These are phyloP conservation scores for Penicillium verhagenii DNA, from an alignment of 495 filamentous ascomycete genomes.

Conservation along the genomic window DNA sequence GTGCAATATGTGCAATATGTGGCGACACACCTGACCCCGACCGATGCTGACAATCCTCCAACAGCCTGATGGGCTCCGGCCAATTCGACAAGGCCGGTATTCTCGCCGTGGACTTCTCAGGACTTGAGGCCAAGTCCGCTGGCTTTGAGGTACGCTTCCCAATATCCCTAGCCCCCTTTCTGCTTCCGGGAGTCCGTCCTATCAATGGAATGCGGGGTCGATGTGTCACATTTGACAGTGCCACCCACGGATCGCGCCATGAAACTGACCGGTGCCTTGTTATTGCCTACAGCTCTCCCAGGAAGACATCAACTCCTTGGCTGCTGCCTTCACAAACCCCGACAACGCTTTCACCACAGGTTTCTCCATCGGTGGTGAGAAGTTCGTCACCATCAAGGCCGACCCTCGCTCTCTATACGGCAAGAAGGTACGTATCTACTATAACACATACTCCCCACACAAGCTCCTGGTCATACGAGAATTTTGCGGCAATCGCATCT, in stretches of 20 bases:
- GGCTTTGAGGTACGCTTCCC: constrained; percentile 62
- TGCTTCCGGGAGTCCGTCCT: constrained; percentile 5
- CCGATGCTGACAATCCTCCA: constrained; percentile 16
- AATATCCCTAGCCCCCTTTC: neutral
- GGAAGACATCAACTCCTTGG: constrained; percentile 38
- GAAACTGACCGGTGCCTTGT: neutral
- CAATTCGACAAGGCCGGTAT: constrained; percentile 89
- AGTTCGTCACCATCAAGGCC: constrained; percentile 69
- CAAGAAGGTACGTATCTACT: constrained; percentile 67
- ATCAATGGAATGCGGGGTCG: constrained; percentile 7
- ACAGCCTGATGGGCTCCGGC: constrained; percentile 76
- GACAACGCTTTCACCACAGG: constrained; percentile 46
- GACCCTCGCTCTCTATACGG: constrained; percentile 79
- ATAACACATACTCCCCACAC: too few species aligned
- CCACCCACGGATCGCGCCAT: neutral
- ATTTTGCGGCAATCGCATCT: neutral
- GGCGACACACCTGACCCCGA: constrained; percentile 6
- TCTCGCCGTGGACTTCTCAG: constrained; percentile 76
- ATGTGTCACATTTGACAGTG: neutral
- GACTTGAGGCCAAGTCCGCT: constrained; percentile 72
- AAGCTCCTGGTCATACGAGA: too few species aligned
- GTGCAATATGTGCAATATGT: neutral
- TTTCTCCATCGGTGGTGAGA: constrained; percentile 66
- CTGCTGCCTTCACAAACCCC: constrained; percentile 31
- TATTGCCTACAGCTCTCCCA: constrained; percentile 32